Conservation (phyloP, 305 asterid species). For the Fraxinus baroniana region DNA sequence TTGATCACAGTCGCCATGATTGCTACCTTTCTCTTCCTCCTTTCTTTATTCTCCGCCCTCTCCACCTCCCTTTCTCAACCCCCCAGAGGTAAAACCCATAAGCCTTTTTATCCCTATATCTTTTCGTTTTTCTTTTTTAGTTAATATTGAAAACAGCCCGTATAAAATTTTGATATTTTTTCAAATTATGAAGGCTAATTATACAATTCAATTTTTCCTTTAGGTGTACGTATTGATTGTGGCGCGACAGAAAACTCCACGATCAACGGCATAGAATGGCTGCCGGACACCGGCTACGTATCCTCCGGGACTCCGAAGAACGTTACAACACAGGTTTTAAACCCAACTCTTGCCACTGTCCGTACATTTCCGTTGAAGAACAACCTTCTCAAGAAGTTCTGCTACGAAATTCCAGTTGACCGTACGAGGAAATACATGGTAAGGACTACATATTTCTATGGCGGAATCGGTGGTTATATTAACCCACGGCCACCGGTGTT, state of each 20-base stretch:
- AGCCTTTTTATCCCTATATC: background rate
- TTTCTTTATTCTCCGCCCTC: slow-evolving; percentile 30
- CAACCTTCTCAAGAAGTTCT: slow-evolving; percentile 70
- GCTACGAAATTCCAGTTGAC: slow-evolving; percentile 64
- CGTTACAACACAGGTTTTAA: slow-evolving; percentile 26
- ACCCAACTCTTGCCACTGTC: slow-evolving; percentile 50
- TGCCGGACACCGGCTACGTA: slow-evolving; percentile 53
- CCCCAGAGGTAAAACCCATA: slow-evolving; percentile 40
- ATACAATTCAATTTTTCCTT: slow-evolving; percentile 13
- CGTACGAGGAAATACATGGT: slow-evolving; percentile 57
- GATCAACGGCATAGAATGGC: slow-evolving; percentile 54
- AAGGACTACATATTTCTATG: slow-evolving; percentile 75
- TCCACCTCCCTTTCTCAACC: slow-evolving; percentile 45
- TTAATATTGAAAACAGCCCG: slow-evolving; percentile 11
- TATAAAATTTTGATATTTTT: background rate
- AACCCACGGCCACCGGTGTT: slow-evolving; percentile 88
- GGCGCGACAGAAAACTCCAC: slow-evolving; percentile 51
- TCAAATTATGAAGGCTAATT: background rate
- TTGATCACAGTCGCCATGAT: slow-evolving; percentile 25
- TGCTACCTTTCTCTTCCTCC: slow-evolving; percentile 21
- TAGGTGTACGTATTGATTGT: slow-evolving; percentile 60
- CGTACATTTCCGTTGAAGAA: slow-evolving; percentile 61
- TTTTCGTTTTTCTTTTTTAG: background rate
- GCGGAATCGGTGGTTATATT: slow-evolving; percentile 64
- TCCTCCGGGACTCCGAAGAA: slow-evolving; percentile 51